Percentiles rank a stretch among this genome's conserved stretches.
Evolutionary conservation across 2,329 filamentous ascomycete genomes (phyloP).

Genomic region (Rhinocladiella mackenziei): DNA sequence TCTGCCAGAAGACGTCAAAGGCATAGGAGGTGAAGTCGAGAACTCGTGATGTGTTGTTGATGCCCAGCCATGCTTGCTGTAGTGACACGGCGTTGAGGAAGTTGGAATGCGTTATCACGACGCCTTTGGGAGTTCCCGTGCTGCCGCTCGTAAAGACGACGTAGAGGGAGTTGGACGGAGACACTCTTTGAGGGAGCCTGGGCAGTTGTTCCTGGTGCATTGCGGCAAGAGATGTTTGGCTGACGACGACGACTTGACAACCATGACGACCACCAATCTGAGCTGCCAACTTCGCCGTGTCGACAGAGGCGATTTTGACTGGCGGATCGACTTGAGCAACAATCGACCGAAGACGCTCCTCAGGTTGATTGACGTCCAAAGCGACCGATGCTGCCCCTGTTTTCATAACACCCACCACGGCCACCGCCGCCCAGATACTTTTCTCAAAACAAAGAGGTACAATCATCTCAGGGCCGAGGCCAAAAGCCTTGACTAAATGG

Average conservation of each 20-base stretch:
- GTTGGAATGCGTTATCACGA: conserved; percentile 58
- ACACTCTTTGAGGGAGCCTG: not conserved
- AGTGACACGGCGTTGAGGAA: conserved; percentile 29
- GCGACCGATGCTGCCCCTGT: conserved; percentile 42
- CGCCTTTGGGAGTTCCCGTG: conserved; percentile 55
- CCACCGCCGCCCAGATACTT: conserved; percentile 40
- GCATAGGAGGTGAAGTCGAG: not conserved
- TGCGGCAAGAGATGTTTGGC: not conserved
- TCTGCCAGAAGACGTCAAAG: not conserved
- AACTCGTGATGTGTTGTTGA: not conserved
- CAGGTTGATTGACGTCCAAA: conserved; percentile 39
- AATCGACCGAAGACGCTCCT: conserved; percentile 34
- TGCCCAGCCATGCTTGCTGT: not conserved
- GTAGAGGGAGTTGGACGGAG: conserved; percentile 37
- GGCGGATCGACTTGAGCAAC: conserved; percentile 36
- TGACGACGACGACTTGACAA: not conserved
- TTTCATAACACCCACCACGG: conserved; percentile 40
- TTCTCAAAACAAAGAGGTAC: conserved; percentile 42
- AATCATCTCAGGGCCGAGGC: too few species aligned
- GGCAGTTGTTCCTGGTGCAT: not conserved
- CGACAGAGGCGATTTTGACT: not conserved
- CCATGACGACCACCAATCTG: too few species aligned
- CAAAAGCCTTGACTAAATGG: too few species aligned
- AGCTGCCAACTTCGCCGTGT: too few species aligned
- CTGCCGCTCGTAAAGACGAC: conserved; percentile 58